phyloP scores from a whole-genome alignment of 2,329 filamentous ascomycete species.

The Monilinia fructicola region DNA sequence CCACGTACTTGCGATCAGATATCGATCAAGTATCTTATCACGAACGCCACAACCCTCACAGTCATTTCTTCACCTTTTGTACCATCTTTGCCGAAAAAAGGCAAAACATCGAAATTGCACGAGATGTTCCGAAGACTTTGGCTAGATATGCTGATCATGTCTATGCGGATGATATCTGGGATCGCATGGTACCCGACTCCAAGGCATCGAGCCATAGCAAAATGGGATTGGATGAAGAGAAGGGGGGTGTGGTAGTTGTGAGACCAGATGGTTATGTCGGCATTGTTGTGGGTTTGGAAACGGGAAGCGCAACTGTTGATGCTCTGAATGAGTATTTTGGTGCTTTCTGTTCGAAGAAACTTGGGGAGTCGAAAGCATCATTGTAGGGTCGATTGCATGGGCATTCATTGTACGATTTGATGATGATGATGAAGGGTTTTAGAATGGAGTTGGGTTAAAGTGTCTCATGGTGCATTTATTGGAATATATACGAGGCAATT shows the following conservation, averaged over 20 bases:
- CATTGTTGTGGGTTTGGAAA: conserved; percentile 68
- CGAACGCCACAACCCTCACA: conserved; percentile 83
- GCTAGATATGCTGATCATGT: conserved; percentile 77
- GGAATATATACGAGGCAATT: background rate
- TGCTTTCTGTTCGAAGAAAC: conserved; percentile 64
- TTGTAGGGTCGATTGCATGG: conserved; percentile 38
- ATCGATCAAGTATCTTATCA: conserved; percentile 66
- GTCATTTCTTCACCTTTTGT: conserved; percentile 75
- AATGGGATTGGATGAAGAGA: conserved; percentile 73
- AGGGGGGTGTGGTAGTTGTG: conserved; percentile 78
- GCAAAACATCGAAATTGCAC: conserved; percentile 68
- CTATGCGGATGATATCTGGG: conserved; percentile 81
- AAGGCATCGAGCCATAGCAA: conserved; percentile 79
- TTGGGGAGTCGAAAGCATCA: conserved; percentile 46
- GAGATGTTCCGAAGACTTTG: conserved; percentile 68
- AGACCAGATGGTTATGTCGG: conserved; percentile 86
- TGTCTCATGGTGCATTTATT: background rate
- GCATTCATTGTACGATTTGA: background rate
- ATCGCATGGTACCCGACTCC: conserved; percentile 66
- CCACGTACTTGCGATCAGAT: conserved; percentile 62
- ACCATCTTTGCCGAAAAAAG: conserved; percentile 71
- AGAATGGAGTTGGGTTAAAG: background rate
- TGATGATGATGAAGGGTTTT: background rate
- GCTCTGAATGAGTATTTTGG: conserved; percentile 81
- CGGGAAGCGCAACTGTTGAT: conserved; percentile 77